Evolutionary conservation across 345 rosid genomes (phyloP).

Genomic region (Cardamine chenopodiifolia): DNA sequence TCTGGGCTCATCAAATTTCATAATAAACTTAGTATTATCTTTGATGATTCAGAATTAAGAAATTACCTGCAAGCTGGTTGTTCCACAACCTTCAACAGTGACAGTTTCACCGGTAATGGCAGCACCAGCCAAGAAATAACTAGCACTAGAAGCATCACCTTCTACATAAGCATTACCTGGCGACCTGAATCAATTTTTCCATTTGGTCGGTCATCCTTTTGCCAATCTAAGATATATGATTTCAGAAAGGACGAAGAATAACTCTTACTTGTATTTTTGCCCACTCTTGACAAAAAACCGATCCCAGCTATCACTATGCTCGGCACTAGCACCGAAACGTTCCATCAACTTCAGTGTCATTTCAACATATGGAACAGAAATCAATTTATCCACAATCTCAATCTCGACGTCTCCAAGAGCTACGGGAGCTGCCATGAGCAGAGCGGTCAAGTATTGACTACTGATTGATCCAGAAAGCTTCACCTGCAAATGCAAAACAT

Average conservation of each 20-base stretch:
- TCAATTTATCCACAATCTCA: slow-evolving; percentile 83
- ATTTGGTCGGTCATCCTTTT: slow-evolving; percentile 10
- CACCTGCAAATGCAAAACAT: slow-evolving; percentile 60
- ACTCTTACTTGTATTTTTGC: slow-evolving; percentile 81
- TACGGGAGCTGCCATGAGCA: slow-evolving; percentile 96
- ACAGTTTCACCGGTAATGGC: slow-evolving; percentile 94
- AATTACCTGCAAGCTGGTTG: slow-evolving; percentile 85
- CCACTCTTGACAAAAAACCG: slow-evolving; percentile 77
- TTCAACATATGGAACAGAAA: slow-evolving; percentile 94
- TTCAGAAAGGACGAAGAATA: slow-evolving; percentile 16
- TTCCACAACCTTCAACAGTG: slow-evolving; percentile 96
- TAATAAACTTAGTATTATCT: not conserved
- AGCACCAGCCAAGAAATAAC: slow-evolving; percentile 97
- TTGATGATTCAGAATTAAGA: not conserved
- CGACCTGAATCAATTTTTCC: slow-evolving; percentile 56
- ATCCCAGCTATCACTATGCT: slow-evolving; percentile 86
- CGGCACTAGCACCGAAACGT: slow-evolving; percentile 74
- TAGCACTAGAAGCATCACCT: slow-evolving; percentile 99
- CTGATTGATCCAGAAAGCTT: slow-evolving; percentile 93
- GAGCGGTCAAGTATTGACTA: slow-evolving; percentile 95
- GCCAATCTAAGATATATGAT: not conserved
- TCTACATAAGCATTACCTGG: slow-evolving; percentile 91
- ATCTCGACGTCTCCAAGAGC: slow-evolving; percentile 92
- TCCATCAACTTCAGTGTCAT: slow-evolving; percentile 98
- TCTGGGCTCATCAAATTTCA: not conserved